phyloP scores from a whole-genome alignment of 129 eudicot species.

The Calendula officinalis region DNA sequence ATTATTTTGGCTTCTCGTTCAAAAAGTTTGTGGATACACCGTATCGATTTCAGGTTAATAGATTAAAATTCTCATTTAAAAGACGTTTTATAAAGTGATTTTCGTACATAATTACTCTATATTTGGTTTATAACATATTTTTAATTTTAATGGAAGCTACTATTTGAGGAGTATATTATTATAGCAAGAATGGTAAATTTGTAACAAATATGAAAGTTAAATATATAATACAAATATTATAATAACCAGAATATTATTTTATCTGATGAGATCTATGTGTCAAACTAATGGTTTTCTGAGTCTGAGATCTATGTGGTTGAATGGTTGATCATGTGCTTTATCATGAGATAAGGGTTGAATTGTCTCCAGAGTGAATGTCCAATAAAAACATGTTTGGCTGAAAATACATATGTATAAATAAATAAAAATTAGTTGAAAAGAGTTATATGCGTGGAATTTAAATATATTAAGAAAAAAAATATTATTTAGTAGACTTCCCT shows the following conservation, averaged over 20 bases:
- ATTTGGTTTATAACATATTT: too few relatives aligned
- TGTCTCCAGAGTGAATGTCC: constrained; percentile 7
- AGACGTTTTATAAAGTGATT: too few relatives aligned
- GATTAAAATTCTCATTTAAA: too few relatives aligned
- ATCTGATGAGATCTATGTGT: background rate
- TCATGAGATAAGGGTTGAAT: constrained; percentile 17
- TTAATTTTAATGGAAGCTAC: too few relatives aligned
- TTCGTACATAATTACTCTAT: too few relatives aligned
- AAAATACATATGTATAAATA: background rate
- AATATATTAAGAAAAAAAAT: background rate
- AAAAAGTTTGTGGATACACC: background rate
- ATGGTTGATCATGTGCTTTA: constrained; percentile 27
- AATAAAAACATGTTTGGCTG: background rate
- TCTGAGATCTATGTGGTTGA: constrained; percentile 26
- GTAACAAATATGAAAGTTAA: background rate
- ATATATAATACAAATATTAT: background rate
- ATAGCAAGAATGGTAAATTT: too few relatives aligned
- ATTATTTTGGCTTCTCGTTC: background rate
- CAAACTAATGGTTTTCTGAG: constrained; percentile 6
- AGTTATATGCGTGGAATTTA: too few relatives aligned
- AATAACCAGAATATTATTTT: background rate
- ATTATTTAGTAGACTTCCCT: background rate
- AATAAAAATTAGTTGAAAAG: background rate
- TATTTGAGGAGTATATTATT: too few relatives aligned
- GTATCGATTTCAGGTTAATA: too few relatives aligned